Conservation (phyloP, 805 yeast genomes). For the Yamadazyma phyllophila region DNA sequence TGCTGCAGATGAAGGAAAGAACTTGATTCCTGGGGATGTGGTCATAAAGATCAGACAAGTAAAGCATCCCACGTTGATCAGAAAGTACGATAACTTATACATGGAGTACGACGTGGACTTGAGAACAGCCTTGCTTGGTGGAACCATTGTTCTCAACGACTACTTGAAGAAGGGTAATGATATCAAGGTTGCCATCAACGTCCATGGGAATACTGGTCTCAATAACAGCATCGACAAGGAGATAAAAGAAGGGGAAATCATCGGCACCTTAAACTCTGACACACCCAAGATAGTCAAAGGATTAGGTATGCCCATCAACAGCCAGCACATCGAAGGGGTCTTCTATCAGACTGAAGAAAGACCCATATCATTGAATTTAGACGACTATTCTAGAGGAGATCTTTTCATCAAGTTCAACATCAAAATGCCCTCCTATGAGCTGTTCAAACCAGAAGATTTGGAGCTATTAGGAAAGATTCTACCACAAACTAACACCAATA, state of each 20-base stretch:
- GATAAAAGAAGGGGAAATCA: conserved; percentile 40
- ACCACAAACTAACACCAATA: conserved; percentile 12
- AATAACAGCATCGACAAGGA: conserved; percentile 16
- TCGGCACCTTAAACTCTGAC: conserved; percentile 54
- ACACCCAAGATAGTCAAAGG: conserved; percentile 47
- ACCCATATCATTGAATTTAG: conserved; percentile 6
- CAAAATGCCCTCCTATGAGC: conserved; percentile 28
- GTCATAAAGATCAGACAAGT: conserved; percentile 50
- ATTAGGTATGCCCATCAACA: conserved; percentile 61
- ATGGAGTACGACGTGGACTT: conserved; percentile 47
- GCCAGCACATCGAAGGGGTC: conserved; percentile 22
- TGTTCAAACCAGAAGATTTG: conserved; percentile 26
- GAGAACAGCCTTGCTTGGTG: conserved; percentile 58
- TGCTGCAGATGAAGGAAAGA: conserved; percentile 63
- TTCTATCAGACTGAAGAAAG: conserved; percentile 20
- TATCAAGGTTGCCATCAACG: conserved; percentile 31
- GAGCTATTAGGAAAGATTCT: conserved; percentile 18
- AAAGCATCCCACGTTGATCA: conserved; percentile 35
- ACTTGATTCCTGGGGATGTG: conserved; percentile 65
- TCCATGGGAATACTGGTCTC: conserved; percentile 27
- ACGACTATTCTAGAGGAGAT: conserved; percentile 31
- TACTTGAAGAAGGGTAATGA: conserved; percentile 32
- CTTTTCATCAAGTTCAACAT: conserved; percentile 40
- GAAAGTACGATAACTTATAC: conserved; percentile 46
- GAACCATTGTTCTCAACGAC: conserved; percentile 36